Conservation (phyloP, 2,329 filamentous ascomycete species). For the Botrytis hyacinthi region DNA sequence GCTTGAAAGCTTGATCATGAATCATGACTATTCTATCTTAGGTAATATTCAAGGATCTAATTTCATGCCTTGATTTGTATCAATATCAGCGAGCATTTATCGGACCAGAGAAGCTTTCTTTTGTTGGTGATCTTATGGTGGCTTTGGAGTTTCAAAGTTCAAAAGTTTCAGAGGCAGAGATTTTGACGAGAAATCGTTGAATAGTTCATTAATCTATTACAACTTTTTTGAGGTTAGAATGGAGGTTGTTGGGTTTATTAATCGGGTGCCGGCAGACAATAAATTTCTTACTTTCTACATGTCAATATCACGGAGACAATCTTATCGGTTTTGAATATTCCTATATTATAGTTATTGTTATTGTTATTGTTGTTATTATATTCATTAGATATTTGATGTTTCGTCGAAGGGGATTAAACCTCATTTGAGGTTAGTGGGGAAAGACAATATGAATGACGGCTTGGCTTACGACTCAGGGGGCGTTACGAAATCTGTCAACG, state of each 20-base stretch:
- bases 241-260: not conserved
- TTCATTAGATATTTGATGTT: not conserved
- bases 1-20: not conserved
- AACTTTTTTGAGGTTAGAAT: not conserved
- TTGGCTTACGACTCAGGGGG: slow-evolving; percentile 6
- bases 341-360: not conserved
- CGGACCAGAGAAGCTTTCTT: not conserved
- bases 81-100: not conserved
- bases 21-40: not conserved
- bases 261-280: not conserved
- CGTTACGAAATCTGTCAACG: not conserved
- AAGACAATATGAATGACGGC: not conserved
- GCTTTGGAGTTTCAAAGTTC: not conserved
- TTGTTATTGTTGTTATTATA: not conserved
- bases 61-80: not conserved
- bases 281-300: not conserved
- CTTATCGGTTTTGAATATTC: not conserved
- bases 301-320: not conserved
- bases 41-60: not conserved
- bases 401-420: not conserved
- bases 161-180: not conserved
- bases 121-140: not conserved
- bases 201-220: not conserved
- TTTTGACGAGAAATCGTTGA: not conserved
- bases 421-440: not conserved